Conservation (phyloP, 164 flowering plant species). For the Berberis thunbergii region DNA sequence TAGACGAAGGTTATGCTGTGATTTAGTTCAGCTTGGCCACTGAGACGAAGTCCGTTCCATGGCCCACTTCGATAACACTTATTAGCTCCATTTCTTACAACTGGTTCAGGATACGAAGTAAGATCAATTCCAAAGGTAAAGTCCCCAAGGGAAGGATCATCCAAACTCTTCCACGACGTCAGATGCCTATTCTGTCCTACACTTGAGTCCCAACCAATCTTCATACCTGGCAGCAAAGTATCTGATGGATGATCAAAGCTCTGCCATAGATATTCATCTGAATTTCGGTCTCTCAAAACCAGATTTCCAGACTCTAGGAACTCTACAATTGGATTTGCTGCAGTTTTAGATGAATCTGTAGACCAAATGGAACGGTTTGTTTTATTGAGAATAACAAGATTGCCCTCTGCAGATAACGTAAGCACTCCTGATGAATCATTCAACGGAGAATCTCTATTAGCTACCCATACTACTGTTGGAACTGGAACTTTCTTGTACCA, state of each 20-base stretch:
- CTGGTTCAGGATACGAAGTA: slow-evolving; percentile 12
- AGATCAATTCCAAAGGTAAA: slow-evolving; percentile 11
- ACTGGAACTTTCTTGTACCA: slow-evolving; percentile 10
- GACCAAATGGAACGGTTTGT: background rate
- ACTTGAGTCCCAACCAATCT: slow-evolving; percentile 10
- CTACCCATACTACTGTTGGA: slow-evolving; percentile 42
- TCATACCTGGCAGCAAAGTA: slow-evolving; percentile 17
- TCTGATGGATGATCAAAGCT: slow-evolving; percentile 23
- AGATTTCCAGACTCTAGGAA: slow-evolving; percentile 7
- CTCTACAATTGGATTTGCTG: background rate
- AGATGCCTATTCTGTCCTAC: slow-evolving; percentile 9
- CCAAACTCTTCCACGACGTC: slow-evolving; percentile 23
- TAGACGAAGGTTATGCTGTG: background rate
- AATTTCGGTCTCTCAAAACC: slow-evolving; percentile 6
- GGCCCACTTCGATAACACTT: slow-evolving; percentile 22
- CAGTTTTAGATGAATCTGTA: background rate
- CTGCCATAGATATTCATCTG: slow-evolving; percentile 16
- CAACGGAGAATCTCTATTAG: slow-evolving; percentile 48
- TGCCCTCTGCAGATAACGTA: background rate
- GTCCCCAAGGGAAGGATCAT: slow-evolving; percentile 25
- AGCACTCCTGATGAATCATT: slow-evolving; percentile 20
- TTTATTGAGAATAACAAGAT: background rate
- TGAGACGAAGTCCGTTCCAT: slow-evolving; percentile 42
- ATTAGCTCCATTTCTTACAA: background rate
- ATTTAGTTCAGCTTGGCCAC: slow-evolving; percentile 8